Conservation (phyloP, 352 stramenopile species). For the Phytophthora meadii region DNA sequence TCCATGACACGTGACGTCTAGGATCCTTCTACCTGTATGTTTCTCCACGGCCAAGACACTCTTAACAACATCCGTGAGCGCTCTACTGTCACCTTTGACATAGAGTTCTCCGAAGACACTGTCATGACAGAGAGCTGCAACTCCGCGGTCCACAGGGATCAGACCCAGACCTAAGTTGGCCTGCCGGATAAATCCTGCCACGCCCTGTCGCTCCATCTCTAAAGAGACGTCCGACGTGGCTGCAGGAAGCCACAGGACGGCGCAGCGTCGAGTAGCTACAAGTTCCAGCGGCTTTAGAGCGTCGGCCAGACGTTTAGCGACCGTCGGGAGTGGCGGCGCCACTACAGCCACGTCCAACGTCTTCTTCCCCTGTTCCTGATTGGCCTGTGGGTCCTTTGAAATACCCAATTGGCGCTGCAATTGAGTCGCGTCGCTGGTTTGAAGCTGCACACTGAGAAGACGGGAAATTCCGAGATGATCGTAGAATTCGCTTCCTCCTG, state of each 20-base stretch:
- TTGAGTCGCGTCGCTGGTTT: conserved; percentile 28
- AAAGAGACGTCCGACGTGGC: conserved; percentile 65
- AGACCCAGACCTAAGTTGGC: conserved; percentile 62
- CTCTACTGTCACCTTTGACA: conserved; percentile 63
- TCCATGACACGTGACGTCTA: conserved; percentile 55
- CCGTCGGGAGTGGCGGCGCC: conserved; percentile 53
- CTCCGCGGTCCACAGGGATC: conserved; percentile 62
- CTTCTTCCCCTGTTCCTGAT: conserved; percentile 25
- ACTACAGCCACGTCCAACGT: conserved; percentile 55
- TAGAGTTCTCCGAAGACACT: conserved; percentile 76
- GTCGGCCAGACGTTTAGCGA: conserved; percentile 61
- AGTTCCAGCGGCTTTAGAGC: conserved; percentile 43
- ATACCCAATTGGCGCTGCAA: conserved; percentile 54
- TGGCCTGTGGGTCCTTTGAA: conserved; percentile 6
- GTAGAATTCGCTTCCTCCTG: conserved; percentile 72
- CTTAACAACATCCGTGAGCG: conserved; percentile 68
- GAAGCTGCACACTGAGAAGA: conserved; percentile 57
- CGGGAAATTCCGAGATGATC: conserved; percentile 53
- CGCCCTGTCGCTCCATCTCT: conserved; percentile 80
- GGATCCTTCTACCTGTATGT: conserved; percentile 43
- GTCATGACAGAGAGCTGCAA: conserved; percentile 71
- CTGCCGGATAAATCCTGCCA: conserved; percentile 61
- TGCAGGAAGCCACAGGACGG: conserved; percentile 67
- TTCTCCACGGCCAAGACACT: conserved; percentile 69
- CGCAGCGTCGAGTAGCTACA: conserved; percentile 31